Evolutionary conservation across 202 grass and related monocot species (phyloP).

Genomic region (Brachypodium distachyon): DNA sequence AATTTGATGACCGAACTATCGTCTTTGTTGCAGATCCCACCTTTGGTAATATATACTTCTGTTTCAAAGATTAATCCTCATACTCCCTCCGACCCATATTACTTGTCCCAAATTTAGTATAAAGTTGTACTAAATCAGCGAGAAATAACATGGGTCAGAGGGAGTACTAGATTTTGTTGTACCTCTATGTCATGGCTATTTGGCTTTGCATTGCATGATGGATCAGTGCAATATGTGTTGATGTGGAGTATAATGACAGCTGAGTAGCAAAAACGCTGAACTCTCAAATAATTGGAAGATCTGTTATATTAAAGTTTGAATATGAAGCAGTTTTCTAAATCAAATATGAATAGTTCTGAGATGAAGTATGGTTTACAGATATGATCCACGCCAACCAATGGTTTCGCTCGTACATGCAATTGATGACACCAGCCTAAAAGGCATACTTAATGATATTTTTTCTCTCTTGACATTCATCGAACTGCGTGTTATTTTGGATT

Average conservation of each 20-base stretch:
- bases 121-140: too few relatives aligned
- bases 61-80: not conserved
- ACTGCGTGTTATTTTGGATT: too few relatives aligned
- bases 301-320: not conserved
- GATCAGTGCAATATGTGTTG: too few relatives aligned
- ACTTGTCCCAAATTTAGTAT: too few relatives aligned
- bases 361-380: not conserved
- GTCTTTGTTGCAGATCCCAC: conserved; percentile 87
- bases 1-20: conserved; percentile 89
- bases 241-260: too few relatives aligned
- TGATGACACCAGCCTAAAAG: not conserved
- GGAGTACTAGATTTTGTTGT: not conserved
- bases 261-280: not conserved
- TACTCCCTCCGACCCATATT: too few relatives aligned
- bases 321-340: not conserved
- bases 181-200: not conserved
- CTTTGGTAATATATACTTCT: conserved; percentile 52
- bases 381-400: not conserved
- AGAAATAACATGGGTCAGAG: too few relatives aligned
- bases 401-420: not conserved
- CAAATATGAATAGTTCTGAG: too few relatives aligned
- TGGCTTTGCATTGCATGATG: too few relatives aligned
- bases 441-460: not conserved
- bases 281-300: not conserved
- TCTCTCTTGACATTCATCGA: too few relatives aligned